Evolutionary conservation across 2,329 filamentous ascomycete species (phyloP), one percentile per base, ranked within the genome.

Genomic region (Ceratocystis papillata): DNA sequence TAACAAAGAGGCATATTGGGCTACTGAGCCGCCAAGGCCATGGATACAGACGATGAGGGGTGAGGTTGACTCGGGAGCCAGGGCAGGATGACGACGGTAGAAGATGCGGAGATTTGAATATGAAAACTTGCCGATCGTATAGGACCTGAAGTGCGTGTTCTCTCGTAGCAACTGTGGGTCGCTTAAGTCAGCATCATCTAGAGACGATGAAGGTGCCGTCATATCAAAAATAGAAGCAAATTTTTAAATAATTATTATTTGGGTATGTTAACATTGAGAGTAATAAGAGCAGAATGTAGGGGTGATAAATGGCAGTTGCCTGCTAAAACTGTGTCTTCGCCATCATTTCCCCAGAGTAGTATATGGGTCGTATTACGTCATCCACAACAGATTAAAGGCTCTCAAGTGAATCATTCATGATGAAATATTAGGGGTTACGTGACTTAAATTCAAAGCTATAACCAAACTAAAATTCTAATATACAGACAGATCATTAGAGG

Each of bases 1-100:
- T 17, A 97, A 77, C 4, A 97, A 77, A 37, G 88, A 84, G 65
- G 89, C 83, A 73, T 96, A 97, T 73, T 97, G 94, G 10, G 90
- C 87, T 28, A 91, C 82, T 0, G 90, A 96, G 62, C 94, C 94
- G n/a, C 93, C 94, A 8, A 97, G 81, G 1, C 94, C 94, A 72
- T 97, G 94, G 67, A 97, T 80, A 73, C 95, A 96, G 55, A 97
- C 91, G 2, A 97, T 78, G 8, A 99, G 77, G 1, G 94, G 94
- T 8, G 55, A 12, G 12, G 3, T 8, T 12, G 55, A 15, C 8
- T 25, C 20, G 10, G 48, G 48, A 28, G 15, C 17, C 0, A 89
- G 86, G 0, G 83, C 81, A 1, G 90, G 89, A 75, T 96, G 94
- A 65, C 84, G 83, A 66, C 87, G 84, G 76, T 88, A 92, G 75